phyloP scores from a whole-genome alignment of 192 early-diverging fungal species.

The Linnemannia zychae region DNA sequence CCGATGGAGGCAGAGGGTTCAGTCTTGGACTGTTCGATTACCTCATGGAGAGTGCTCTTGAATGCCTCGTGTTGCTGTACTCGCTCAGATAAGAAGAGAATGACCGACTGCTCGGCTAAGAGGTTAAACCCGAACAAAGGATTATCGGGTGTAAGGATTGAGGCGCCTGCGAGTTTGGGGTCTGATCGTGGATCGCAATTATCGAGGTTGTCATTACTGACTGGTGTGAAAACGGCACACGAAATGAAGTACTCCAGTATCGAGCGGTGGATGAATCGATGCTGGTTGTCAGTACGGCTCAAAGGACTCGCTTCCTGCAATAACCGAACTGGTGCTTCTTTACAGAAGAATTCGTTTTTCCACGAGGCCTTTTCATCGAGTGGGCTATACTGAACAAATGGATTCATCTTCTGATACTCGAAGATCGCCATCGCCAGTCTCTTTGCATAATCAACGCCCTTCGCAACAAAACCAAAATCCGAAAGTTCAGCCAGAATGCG shows the following conservation, averaged over 20 bases:
- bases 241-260: constrained; percentile 18
- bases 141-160: not conserved
- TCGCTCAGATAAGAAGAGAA: constrained; percentile 11
- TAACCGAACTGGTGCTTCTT: not conserved
- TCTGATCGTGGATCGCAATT: not conserved
- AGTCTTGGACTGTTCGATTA: constrained; percentile 19
- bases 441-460: not conserved
- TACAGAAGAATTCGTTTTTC: constrained; percentile 17
- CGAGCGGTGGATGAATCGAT: constrained; percentile 15
- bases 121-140: constrained; percentile 6
- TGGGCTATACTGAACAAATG: not conserved
- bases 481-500: not conserved
- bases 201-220: not conserved
- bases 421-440: not conserved
- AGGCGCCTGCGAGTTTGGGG: not conserved
- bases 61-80: constrained; percentile 3
- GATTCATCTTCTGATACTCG: not conserved
- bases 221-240: not conserved
- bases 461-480: not conserved
- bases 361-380: not conserved
- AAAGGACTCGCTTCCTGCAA: constrained; percentile 13
- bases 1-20: not conserved
- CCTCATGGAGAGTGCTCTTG: constrained; percentile 5
- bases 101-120: not conserved
- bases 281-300: not conserved